Evolutionary conservation across 805 yeast species (phyloP).

Genomic region (Starmerella kuoi): DNA sequence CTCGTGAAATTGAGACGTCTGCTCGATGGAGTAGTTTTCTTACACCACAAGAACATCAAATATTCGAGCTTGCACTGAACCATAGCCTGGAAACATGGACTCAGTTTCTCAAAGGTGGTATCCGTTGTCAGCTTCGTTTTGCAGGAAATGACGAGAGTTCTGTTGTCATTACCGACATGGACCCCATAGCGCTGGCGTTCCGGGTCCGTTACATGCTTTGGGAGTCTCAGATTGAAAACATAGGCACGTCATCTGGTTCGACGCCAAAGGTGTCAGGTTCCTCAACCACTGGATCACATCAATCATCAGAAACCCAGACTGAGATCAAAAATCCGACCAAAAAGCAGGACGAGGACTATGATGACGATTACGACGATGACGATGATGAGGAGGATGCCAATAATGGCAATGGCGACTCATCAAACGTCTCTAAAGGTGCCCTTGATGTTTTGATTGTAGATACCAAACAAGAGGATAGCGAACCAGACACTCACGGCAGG

Average conservation of each 20-base stretch:
- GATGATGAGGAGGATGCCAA: conserved; percentile 34
- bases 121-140: conserved; percentile 22
- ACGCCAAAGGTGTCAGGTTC: no score
- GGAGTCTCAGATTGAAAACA: conserved; percentile 21
- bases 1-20: conserved; percentile 14
- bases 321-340: neutral
- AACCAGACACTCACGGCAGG: conserved; percentile 18
- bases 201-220: conserved; percentile 34
- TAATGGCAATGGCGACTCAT: conserved; percentile 26
- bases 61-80: conserved; percentile 27
- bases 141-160: conserved; percentile 5
- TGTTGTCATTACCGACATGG: conserved; percentile 21
- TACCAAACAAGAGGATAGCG: conserved; percentile 18
- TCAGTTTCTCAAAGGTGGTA: conserved; percentile 26
- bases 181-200: conserved; percentile 29
- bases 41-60: conserved; percentile 30
- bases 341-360: conserved; percentile 16
- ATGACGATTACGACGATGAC: conserved; percentile 32
- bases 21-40: conserved; percentile 27
- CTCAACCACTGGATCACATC: neutral
- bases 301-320: neutral
- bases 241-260: neutral
- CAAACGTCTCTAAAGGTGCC: conserved; percentile 22
- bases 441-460: conserved; percentile 15
- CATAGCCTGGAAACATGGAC: conserved; percentile 28